phyloP scores from a whole-genome alignment of 192 early-diverging fungal species.

The Coemansia reversa region DNA sequence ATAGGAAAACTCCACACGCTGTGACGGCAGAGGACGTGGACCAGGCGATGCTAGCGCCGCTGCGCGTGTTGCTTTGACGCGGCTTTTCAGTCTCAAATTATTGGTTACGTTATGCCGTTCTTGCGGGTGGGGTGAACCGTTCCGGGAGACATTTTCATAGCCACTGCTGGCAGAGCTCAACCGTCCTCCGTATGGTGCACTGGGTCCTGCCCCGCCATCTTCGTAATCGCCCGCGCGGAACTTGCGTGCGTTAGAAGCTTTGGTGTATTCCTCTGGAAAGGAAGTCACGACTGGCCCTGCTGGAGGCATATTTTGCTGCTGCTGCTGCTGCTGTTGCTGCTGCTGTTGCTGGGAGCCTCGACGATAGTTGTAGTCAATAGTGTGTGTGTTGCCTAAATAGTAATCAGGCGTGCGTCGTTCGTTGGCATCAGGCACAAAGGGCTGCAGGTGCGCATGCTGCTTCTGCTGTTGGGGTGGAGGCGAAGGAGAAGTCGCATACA shows the following conservation, averaged over 20 bases:
- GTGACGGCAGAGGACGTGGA: slow-evolving; percentile 20
- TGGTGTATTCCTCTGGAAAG: slow-evolving; percentile 9
- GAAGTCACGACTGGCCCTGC: slow-evolving; percentile 19
- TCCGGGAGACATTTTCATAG: background rate
- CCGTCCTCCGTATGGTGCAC: slow-evolving; percentile 9
- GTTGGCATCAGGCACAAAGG: slow-evolving; percentile 34
- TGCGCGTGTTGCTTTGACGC: slow-evolving; percentile 11
- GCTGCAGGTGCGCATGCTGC: slow-evolving; percentile 28
- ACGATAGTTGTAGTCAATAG: slow-evolving; percentile 21
- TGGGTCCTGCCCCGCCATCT: slow-evolving; percentile 15
- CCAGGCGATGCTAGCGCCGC: slow-evolving; percentile 10
- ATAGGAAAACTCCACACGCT: slow-evolving; percentile 44
- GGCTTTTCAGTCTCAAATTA: slow-evolving; percentile 14
- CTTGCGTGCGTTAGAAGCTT: slow-evolving; percentile 16
- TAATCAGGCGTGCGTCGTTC: slow-evolving; percentile 43
- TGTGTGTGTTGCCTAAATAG: slow-evolving; percentile 5
- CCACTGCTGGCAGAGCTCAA: slow-evolving; percentile 16
- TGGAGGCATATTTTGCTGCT: slow-evolving; percentile 5
- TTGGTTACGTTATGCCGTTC: slow-evolving; percentile 2
- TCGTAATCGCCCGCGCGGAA: slow-evolving; percentile 18
- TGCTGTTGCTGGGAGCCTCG: slow-evolving; percentile 4
- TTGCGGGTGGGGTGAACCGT: slow-evolving; percentile 8
- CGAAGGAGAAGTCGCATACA: background rate
- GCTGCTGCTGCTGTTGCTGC: slow-evolving; percentile 9
- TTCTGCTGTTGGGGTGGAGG: slow-evolving; percentile 5